Evolutionary conservation across 1,284 basidiomycete species (phyloP), one percentile per base, ranked within the genome.

Genomic region (Leccinum subrobustum): DNA sequence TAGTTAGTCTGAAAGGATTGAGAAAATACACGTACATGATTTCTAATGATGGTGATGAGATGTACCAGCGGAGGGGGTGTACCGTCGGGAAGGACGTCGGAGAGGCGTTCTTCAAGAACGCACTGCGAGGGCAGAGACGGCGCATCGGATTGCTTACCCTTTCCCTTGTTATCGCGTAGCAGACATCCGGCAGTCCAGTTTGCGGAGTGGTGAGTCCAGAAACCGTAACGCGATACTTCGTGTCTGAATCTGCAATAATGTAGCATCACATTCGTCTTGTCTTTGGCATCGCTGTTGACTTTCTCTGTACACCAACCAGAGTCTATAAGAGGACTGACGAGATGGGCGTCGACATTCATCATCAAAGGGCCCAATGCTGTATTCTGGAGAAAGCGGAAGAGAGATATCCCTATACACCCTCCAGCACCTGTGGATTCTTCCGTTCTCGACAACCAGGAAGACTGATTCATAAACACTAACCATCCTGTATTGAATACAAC

Each of bases 261-360:
- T 62, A 82, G 79, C 48, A 18, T 85, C 1, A 74, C 77, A 1
- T 90, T 91, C 63, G 74, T 84, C 6, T 58, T 88, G 3, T 90
- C 89, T 3, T 72, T 91, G 47, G 81, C 89, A 1, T 81, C 80
- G 2, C 78, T 92, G 1, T 71, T 91, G 44, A 89, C 89, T 2
- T 77, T 83, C 6, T 84, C 82, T n/a, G 75, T 77, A 5, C 83
- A 90, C 63, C 77, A 77, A 42, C 86, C 86, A 1, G 81, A 86
- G 55, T 79, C 81, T 5, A 76, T 91, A 8, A 84, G 89, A 55
- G 90, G 90, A 3, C 73, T 92, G 31, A 87, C 89, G 1, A 79
- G 83, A 37, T 91, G 88, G 88, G 83, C 83, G 8, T 70, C 90
- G 6, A 76, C 80, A 9, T 91, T 89, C 69, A 74, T 91, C 23